Conservation (phyloP, 2,329 filamentous ascomycete species). For the Colletotrichum shisoi region DNA sequence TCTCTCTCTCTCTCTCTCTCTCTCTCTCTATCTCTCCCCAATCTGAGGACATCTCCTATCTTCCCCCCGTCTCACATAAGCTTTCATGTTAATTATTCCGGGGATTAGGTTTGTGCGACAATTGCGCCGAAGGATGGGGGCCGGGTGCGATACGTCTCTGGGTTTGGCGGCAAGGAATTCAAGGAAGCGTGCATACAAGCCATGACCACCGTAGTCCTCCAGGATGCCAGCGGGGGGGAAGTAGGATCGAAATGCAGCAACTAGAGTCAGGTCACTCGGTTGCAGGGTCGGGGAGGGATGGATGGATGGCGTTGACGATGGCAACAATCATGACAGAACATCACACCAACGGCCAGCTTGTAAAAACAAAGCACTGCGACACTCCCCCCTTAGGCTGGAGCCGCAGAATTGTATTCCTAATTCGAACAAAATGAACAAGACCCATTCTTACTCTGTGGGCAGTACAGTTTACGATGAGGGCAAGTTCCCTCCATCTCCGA, state of each 20-base stretch:
- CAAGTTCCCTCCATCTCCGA: too few species aligned
- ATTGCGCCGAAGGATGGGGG: slow-evolving; percentile 2
- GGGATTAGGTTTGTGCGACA: slow-evolving; percentile 4
- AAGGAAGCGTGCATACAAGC: slow-evolving; percentile 5
- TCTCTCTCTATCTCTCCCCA: too few species aligned
- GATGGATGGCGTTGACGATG: background rate
- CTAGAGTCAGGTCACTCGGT: background rate
- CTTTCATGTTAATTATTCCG: background rate
- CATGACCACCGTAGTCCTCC: background rate
- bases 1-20: too few species aligned
- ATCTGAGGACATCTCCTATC: too few species aligned
- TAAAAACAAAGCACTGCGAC: background rate
- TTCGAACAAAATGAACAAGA: background rate
- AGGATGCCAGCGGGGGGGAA: background rate
- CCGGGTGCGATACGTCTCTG: slow-evolving; percentile 5
- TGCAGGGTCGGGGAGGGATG: background rate
- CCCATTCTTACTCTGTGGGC: too few species aligned
- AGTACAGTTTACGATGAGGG: too few species aligned
- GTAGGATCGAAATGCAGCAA: slow-evolving; percentile 7
- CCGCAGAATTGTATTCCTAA: too few species aligned
- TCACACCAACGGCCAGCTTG: background rate
- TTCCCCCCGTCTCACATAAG: too few species aligned
- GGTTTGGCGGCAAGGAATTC: slow-evolving; percentile 24
- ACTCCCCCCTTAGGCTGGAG: background rate
- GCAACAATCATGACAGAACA: background rate